A percentile compares a stretch with the other conserved stretches of the same genome.
Conservation (phyloP, 192 early-diverging fungal genomes). For the Backusella circina region DNA sequence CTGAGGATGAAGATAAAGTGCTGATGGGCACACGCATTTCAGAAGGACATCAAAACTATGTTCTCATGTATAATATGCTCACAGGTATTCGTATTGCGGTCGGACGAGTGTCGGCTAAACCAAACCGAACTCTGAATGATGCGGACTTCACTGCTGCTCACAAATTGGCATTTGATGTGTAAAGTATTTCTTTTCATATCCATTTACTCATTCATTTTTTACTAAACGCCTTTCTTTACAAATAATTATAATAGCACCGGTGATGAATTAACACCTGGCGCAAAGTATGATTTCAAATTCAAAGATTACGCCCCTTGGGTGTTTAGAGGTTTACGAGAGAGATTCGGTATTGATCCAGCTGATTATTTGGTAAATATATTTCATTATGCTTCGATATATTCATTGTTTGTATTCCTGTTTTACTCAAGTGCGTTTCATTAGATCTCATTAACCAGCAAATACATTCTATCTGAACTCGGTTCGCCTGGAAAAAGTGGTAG, state of each 20-base stretch:
- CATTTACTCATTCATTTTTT: background rate
- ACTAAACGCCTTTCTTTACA: background rate
- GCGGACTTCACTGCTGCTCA: conserved; percentile 88
- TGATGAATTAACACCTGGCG: conserved; percentile 90
- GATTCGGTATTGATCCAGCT: conserved; percentile 84
- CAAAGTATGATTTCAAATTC: conserved; percentile 98
- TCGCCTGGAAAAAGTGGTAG: conserved; percentile 94
- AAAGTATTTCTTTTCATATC: conserved; percentile 20
- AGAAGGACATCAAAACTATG: conserved; percentile 91
- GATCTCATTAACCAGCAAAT: conserved; percentile 94
- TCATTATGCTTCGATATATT: too few species aligned
- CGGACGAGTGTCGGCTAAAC: conserved; percentile 87
- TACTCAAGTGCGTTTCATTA: conserved; percentile 18
- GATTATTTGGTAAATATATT: conserved; percentile 87
- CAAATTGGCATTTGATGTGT: conserved; percentile 96
- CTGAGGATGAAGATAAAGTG: conserved; percentile 40
- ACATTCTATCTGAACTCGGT: conserved; percentile 92
- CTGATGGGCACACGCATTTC: conserved; percentile 85
- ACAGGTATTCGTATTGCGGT: conserved; percentile 92
- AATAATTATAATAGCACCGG: conserved; percentile 57
- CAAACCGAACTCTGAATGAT: conserved; percentile 59
- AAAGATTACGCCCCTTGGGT: conserved; percentile 99
- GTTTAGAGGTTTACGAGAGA: conserved; percentile 86
- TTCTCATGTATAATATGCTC: conserved; percentile 98
- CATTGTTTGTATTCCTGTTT: background rate